These are phyloP conservation scores for Chlorella sp. DNA, from an alignment of 139 green algal genomes.

Conservation along the genomic window DNA sequence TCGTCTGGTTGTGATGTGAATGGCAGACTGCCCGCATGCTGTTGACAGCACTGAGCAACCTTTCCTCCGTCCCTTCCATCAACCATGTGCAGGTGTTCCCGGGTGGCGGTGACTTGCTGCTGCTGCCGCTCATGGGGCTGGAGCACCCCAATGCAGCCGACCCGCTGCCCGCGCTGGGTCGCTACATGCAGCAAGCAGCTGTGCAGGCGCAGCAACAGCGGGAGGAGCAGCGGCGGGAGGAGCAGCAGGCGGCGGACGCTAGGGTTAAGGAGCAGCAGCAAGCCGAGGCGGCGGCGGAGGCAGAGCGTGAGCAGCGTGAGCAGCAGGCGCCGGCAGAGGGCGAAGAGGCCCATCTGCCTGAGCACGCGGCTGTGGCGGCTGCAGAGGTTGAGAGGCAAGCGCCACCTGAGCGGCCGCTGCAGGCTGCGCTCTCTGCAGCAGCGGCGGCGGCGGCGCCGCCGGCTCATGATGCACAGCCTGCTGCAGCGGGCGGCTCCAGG, in stretches of 20 bases:
- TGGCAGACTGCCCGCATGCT: too few species aligned
- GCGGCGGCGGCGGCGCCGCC: too few species aligned
- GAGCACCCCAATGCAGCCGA: constrained; percentile 26
- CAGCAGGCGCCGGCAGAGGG: not conserved
- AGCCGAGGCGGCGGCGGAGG: not conserved
- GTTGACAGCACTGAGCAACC: too few species aligned
- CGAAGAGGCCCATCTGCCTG: not conserved
- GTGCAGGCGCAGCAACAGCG: not conserved
- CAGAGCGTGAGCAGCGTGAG: not conserved
- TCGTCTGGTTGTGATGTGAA: not conserved
- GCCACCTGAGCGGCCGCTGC: not conserved
- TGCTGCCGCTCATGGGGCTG: constrained; percentile 48
- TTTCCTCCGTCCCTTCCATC: too few species aligned
- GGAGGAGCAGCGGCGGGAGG: not conserved
- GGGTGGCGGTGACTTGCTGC: constrained; percentile 49
- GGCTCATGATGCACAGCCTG: too few species aligned
- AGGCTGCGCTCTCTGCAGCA: not conserved
- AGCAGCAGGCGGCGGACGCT: not conserved
- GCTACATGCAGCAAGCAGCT: not conserved
- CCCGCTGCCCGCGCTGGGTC: constrained; percentile 24
- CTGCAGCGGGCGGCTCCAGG: not conserved
- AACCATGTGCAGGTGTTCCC: not conserved
- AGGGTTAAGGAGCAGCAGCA: not conserved
- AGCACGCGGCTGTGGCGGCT: not conserved
- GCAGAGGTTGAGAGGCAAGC: not conserved